Conservation (phyloP, 768 basidiomycete genomes). For the Lentinula lateritia region DNA sequence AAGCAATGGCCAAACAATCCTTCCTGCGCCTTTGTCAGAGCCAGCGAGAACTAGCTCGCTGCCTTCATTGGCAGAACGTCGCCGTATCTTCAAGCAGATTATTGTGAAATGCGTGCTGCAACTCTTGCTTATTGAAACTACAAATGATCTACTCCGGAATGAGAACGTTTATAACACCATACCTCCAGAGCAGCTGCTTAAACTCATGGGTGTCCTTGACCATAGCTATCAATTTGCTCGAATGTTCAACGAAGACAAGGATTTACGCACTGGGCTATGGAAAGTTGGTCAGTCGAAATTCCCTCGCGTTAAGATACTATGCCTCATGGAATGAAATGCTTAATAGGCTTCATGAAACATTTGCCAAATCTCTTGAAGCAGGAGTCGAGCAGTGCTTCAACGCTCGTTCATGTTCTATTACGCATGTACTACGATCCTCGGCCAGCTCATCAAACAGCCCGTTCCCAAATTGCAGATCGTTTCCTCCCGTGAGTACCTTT, state of each 20-base stretch:
- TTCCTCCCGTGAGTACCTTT: constrained; percentile 53
- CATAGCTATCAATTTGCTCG: constrained; percentile 98
- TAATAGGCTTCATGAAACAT: constrained; percentile 98
- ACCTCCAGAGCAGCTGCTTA: constrained; percentile 88
- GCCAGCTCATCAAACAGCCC: constrained; percentile 79
- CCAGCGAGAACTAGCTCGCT: constrained; percentile 40
- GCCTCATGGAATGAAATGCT: background rate
- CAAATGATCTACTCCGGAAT: constrained; percentile 91
- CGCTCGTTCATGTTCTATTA: constrained; percentile 85
- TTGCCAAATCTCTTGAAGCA: constrained; percentile 96
- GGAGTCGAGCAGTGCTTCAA: constrained; percentile 95
- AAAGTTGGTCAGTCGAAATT: constrained; percentile 83
- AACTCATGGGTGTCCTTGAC: constrained; percentile 92
- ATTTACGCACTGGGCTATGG: constrained; percentile 93
- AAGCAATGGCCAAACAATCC: constrained; percentile 56
- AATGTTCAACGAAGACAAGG: constrained; percentile 97
- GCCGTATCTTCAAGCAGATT: constrained; percentile 93
- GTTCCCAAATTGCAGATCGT: constrained; percentile 73
- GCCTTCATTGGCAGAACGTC: constrained; percentile 63
- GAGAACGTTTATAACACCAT: constrained; percentile 88
- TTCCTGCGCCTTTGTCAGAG: constrained; percentile 87
- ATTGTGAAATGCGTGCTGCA: constrained; percentile 99
- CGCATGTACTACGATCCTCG: constrained; percentile 93
- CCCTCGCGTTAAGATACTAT: background rate
- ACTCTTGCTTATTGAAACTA: constrained; percentile 92